Percentiles rank a stretch among this genome's conserved stretches.
Conservation (phyloP, 2,329 filamentous ascomycete species). For the Mollisia scopiformis region DNA sequence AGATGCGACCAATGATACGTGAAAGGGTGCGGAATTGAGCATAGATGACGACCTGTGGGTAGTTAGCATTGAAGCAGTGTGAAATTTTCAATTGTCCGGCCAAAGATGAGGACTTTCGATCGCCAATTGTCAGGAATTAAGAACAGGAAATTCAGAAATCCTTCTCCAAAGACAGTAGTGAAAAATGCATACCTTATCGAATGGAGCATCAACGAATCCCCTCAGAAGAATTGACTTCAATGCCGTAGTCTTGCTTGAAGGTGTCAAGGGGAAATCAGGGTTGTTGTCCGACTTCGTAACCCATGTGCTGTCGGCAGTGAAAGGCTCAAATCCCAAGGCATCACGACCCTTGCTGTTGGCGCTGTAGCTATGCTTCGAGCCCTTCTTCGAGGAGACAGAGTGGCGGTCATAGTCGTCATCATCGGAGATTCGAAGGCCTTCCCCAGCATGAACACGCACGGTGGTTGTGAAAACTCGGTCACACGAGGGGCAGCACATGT, state of each 20-base stretch:
- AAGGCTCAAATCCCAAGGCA: slow-evolving; percentile 30
- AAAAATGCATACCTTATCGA: slow-evolving; percentile 46
- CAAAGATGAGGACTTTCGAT: background rate
- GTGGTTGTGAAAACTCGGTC: slow-evolving; percentile 17
- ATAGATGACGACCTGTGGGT: slow-evolving; percentile 51
- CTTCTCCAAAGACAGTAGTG: too few relatives aligned
- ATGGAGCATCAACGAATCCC: slow-evolving; percentile 45
- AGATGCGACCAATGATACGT: slow-evolving; percentile 52
- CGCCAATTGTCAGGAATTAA: background rate
- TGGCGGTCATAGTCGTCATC: slow-evolving; percentile 16
- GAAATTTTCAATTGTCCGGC: background rate
- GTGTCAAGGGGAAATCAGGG: slow-evolving; percentile 34
- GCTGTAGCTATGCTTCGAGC: slow-evolving; percentile 4
- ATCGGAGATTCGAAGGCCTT: background rate
- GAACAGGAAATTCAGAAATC: too few relatives aligned
- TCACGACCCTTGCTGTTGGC: slow-evolving; percentile 25
- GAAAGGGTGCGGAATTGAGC: slow-evolving; percentile 60
- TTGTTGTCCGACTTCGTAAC: slow-evolving; percentile 27
- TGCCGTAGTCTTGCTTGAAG: slow-evolving; percentile 43
- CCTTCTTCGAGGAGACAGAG: background rate
- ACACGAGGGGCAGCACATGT: slow-evolving; percentile 28
- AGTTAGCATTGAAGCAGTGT: background rate
- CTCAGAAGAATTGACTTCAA: slow-evolving; percentile 40
- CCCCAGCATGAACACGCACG: background rate
- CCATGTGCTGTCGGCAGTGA: slow-evolving; percentile 27